Base-by-base conservation (phyloP, 2,329 filamentous ascomycete species). In the Fusarium cyanostomum region DNA sequence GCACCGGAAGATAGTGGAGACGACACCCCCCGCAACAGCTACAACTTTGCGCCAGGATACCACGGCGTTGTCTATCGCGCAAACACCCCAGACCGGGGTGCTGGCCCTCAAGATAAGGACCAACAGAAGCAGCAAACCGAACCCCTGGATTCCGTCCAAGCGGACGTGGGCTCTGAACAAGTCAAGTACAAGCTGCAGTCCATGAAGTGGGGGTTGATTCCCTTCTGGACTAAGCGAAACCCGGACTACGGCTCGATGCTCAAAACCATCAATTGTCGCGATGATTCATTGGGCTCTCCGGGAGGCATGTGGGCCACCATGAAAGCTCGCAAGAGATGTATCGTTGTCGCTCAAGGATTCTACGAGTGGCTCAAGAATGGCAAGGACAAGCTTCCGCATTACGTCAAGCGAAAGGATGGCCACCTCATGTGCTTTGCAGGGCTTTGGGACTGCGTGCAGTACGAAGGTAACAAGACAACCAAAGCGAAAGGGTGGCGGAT, bases 121-220 rank as follows among this genome's bases (percentile, higher is more conserved):
- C 44, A 62, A 18, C 46, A 60, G n/a, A 33, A 34, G 13, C 37
- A 46, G 4, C 39, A 45, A 8, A 7, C 28, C 8, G 10, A 37
- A 13, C 28, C 18, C 18, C 21, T 21, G 6, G 24, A 27, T 9
- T 10, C 48, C 13, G 13, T 21, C 5, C 18, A 42, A 8, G 3
- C 21, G 18, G 34, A 33, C 8, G 7, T 28, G n/a, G 18, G 24
- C 27, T 9, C 27, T n/a, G 15, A 30, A 15, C 18, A 26, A 59
- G 82, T 82, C 9, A 87, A 79, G 66, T 97, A 96, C 79, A 94
- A 91, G 75, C 80, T 99, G 8, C 93, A 97, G 74, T 84, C 88
- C 3, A 98, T 98, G 91, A 94, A 92, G 83, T 99, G 95, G 95
- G 95, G 94, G 0, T 83, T 99, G 7, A 83, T 98, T 12, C 94